Evolutionary conservation across 257 asterid genomes (phyloP), one percentile per base, ranked within the genome.

Genomic region (Fraxinus excelsior): DNA sequence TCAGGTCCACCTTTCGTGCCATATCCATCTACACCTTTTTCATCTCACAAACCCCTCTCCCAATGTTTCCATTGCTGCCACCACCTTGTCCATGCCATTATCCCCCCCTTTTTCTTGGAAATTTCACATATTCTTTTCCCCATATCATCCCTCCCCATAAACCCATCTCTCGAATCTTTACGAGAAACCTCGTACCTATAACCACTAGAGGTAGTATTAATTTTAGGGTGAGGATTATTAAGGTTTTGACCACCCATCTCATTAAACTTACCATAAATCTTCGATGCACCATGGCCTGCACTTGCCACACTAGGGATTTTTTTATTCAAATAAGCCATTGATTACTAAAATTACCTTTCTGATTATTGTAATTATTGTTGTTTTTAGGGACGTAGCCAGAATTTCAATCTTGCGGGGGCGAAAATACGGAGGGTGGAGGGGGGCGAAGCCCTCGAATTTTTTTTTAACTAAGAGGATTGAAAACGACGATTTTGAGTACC

Each of bases 1-100:
- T 90, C 81, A 87, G 86, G 84, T 95, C 99, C 56, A 91, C 82
- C 78, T 92, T 93, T 79, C 93, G 84, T 25, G 89, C 93, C 88
- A 90, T 88, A 37, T 95, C 99, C 98, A 95, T 95, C 84, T 95
- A 93, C 84, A 88, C 91, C 81, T 88, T 93, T 96, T 95, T 98
- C 82, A 87, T 79, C 92, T 86, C 89, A 89, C 88, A 80, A 93
- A 90, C 78, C 98, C 96, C 31, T 95, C 98, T 0, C 96, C 99
- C 80, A 95, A 51, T 7, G 87, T 85, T 28, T 88, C 83, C 58
- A 95, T 86, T 0, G 98, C 96, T 1, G 77, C 87, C 70, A 86
- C 97, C 71, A 91, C 84, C 35, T 90, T 96, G 1, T 78, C 81
- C 68, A 86, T 40, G 0, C 89, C 87, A 19, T 83, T 89, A 46